Conservation (phyloP, 129 eudicot genomes). For the Saposhnikovia divaricata region DNA sequence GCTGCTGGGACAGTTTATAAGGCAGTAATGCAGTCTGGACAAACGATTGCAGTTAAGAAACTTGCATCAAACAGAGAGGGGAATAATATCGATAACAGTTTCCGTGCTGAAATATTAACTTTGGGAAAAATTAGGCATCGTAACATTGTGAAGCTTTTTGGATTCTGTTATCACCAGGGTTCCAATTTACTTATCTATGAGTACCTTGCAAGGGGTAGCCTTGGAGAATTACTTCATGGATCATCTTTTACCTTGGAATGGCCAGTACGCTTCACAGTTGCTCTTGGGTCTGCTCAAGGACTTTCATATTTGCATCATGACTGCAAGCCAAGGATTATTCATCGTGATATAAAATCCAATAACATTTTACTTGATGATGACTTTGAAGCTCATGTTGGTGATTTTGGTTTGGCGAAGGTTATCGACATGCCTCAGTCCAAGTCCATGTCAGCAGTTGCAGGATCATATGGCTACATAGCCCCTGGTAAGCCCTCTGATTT, state of each 20-base stretch:
- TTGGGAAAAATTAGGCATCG: slow-evolving; percentile 95
- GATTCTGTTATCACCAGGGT: slow-evolving; percentile 82
- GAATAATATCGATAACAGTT: slow-evolving; percentile 69
- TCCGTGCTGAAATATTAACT: slow-evolving; percentile 84
- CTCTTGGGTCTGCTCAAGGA: slow-evolving; percentile 97
- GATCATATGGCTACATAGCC: slow-evolving; percentile 97
- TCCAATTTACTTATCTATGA: slow-evolving; percentile 85
- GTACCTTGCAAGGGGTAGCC: slow-evolving; percentile 84
- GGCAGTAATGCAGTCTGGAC: slow-evolving; percentile 81
- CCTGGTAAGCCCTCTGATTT: slow-evolving; percentile 53
- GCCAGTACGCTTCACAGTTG: slow-evolving; percentile 65
- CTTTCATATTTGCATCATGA: slow-evolving; percentile 91
- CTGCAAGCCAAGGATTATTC: slow-evolving; percentile 88
- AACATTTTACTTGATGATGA: slow-evolving; percentile 83
- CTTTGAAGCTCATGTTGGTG: slow-evolving; percentile 97
- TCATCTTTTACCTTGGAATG: slow-evolving; percentile 53
- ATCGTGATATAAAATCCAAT: slow-evolving; percentile 91
- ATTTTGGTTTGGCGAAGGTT: slow-evolving; percentile 96
- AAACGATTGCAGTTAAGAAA: slow-evolving; percentile 73
- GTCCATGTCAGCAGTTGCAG: slow-evolving; percentile 98
- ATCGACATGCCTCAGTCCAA: slow-evolving; percentile 97
- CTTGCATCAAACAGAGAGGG: slow-evolving; percentile 91
- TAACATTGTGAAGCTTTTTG: slow-evolving; percentile 84
- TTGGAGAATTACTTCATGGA: slow-evolving; percentile 85
- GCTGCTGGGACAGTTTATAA: slow-evolving; percentile 92